Percentiles rank a stretch among this genome's conserved stretches.
Conservation (phyloP, 2,329 filamentous ascomycete species). For the Trichoderma koningiopsis region DNA sequence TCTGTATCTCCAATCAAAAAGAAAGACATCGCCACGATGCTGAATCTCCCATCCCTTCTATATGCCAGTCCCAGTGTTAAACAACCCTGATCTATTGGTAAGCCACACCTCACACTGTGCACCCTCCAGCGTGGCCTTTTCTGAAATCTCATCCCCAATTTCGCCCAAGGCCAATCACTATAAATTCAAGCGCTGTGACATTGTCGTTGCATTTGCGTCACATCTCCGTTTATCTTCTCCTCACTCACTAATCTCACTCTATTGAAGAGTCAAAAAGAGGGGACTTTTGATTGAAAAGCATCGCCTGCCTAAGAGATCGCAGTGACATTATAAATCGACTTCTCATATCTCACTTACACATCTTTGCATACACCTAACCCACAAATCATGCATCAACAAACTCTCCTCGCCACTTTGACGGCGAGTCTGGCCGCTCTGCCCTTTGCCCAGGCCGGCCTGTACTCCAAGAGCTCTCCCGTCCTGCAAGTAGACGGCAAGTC, state of each 20-base stretch:
- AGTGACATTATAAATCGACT: neutral
- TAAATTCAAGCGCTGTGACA: neutral
- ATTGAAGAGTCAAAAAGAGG: neutral
- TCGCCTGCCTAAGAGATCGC: no score
- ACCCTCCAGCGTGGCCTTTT: constrained; percentile 38
- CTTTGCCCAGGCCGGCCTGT: constrained; percentile 70
- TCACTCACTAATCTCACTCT: neutral
- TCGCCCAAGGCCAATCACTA: neutral
- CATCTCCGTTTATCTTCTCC: neutral
- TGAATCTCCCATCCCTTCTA: neutral
- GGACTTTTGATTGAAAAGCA: neutral
- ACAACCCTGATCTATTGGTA: neutral
- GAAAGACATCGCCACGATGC: no score
- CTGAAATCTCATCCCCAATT: constrained; percentile 4
- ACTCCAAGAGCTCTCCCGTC: constrained; percentile 84
- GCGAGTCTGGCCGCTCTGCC: constrained; percentile 68
- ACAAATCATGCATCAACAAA: constrained; percentile 55
- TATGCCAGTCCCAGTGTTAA: neutral
- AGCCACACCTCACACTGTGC: constrained; percentile 24
- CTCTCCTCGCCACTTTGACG: constrained; percentile 47
- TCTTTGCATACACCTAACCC: neutral
- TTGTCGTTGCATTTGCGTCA: neutral
- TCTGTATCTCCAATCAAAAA: neutral
- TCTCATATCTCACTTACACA: constrained; percentile 1
- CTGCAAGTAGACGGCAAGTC: constrained; percentile 77